phyloP scores from a whole-genome alignment of 2,329 filamentous ascomycete genomes.

The Diplodia seriata region DNA sequence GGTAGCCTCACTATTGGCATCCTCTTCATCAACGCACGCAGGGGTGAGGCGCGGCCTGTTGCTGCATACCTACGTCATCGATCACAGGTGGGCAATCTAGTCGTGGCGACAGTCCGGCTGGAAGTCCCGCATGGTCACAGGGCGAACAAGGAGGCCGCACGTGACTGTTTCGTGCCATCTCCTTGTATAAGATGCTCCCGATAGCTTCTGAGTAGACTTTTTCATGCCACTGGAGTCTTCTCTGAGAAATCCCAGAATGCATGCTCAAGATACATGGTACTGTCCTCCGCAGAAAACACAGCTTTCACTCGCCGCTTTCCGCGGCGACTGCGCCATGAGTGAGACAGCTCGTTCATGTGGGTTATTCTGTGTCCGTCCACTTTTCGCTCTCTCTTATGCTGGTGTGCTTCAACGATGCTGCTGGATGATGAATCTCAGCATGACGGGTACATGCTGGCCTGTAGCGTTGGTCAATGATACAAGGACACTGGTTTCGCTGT shows the following conservation, averaged over 20 bases:
- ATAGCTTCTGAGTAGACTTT: neutral
- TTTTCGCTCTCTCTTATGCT: neutral
- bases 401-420: neutral
- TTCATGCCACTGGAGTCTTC: neutral
- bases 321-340: too few species aligned
- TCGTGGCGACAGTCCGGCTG: too few species aligned
- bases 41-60: too few species aligned
- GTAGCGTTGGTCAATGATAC: neutral
- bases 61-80: too few species aligned
- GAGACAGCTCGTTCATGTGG: neutral
- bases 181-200: neutral
- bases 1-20: too few species aligned
- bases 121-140: too few species aligned
- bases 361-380: neutral
- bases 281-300: too few species aligned
- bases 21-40: too few species aligned
- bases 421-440: neutral
- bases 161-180: neutral
- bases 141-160: neutral
- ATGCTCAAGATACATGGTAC: too few species aligned
- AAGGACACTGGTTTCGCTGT: neutral
- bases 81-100: too few species aligned
- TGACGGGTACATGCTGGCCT: neutral
- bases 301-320: too few species aligned
- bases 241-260: neutral